Evolutionary conservation across 768 basidiomycete species (phyloP), one percentile per base, ranked within the genome.

Genomic region (Mycena chlorophos): DNA sequence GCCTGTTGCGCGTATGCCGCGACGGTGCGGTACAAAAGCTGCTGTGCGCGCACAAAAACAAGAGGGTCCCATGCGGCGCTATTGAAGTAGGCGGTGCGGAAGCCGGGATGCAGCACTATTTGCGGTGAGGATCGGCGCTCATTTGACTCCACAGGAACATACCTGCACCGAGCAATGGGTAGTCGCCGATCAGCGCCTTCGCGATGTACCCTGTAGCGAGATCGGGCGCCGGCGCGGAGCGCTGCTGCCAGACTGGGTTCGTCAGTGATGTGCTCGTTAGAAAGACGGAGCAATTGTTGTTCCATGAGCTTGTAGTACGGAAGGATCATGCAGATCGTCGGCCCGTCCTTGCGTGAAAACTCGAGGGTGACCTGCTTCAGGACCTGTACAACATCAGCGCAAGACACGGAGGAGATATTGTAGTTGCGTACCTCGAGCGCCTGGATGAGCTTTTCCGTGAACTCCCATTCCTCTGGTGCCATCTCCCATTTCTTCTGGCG

Each of bases 291-390:
- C n/a, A n/a, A n/a, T n/a, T n/a, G n/a, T n/a, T n/a, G n/a, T n/a
- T 61, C 55, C 39, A 61, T 61, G 5, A 57, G 28, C 29, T 61
- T 61, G 45, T 61, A 61, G 4, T 56, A 25, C 16, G 60, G 60
- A 12, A 57, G 37, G 4, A 60, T 26, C 39, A 49, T 56, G 22
- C 30, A 42, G 5, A 61, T 61, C 27, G 55, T 61, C 20, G 55
- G 60, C 4, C 45, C 55, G 2, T 14, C 50, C 48, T 52, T 61
- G 22, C 56, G 56, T 16, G 55, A 61, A 42, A 61, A 46, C 28
- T 61, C 51, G 25, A 61, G 55, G 20, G 59, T 61, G 17, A 42
- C 51, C 0, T 52, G 19, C 19, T 46, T 39, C n/a, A 61, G 49
- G 8, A 54, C 40, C 54, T 60, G 38, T 3, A 46, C 17, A 20